phyloP scores from a whole-genome alignment of 106 monocot genomes.

The Ottelia alismoides region DNA sequence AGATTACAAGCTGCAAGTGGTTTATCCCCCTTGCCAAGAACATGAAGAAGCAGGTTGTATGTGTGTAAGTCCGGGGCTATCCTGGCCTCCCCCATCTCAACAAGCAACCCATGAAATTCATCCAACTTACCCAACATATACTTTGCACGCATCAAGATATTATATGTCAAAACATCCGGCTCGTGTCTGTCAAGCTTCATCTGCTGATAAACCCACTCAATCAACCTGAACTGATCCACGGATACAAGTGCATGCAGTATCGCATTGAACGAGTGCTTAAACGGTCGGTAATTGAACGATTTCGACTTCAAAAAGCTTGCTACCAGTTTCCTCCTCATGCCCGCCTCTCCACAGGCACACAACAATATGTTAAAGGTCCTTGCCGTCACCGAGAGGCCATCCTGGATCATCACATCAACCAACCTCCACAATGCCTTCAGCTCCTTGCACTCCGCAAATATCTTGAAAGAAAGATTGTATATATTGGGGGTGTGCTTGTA shows the following conservation, averaged over 20 bases:
- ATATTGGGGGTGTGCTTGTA: conserved; percentile 49
- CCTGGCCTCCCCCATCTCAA: conserved; percentile 66
- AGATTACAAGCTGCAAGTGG: conserved; percentile 73
- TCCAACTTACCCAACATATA: conserved; percentile 70
- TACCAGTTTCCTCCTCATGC: conserved; percentile 51
- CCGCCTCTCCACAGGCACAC: conserved; percentile 46
- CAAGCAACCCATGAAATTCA: conserved; percentile 61
- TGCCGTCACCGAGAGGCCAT: conserved; percentile 58
- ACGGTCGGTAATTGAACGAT: conserved; percentile 69
- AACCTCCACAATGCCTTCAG: conserved; percentile 76
- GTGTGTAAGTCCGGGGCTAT: conserved; percentile 67
- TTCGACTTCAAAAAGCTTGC: conserved; percentile 71
- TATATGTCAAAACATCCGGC: conserved; percentile 76
- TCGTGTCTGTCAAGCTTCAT: conserved; percentile 49
- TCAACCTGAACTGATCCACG: conserved; percentile 48
- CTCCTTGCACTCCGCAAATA: conserved; percentile 59
- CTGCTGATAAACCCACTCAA: conserved; percentile 82
- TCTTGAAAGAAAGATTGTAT: conserved; percentile 71
- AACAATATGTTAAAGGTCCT: conserved; percentile 63
- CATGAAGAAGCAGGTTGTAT: conserved; percentile 77
- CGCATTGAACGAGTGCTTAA: conserved; percentile 72
- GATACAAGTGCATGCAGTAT: conserved; percentile 61
- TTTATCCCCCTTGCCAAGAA: conserved; percentile 82
- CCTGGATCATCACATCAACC: conserved; percentile 65
- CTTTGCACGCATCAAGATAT: conserved; percentile 71